Base-by-base conservation (phyloP, 306 rosid species). In the Gastrolobium bilobum region DNA sequence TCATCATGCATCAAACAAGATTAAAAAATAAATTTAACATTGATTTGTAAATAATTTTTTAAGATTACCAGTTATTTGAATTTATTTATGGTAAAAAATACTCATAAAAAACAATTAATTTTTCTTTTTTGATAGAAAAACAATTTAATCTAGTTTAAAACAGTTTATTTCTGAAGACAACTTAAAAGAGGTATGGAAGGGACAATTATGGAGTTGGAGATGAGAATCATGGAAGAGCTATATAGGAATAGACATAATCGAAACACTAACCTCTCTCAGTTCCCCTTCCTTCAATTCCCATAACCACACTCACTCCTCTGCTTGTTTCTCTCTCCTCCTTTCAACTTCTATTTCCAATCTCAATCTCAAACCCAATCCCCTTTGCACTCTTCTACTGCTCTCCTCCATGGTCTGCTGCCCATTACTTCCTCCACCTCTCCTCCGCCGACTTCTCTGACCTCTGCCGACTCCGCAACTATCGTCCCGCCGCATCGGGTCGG, bases 391-490 rank as follows among this genome's bases (percentile, higher is more conserved):
- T 48, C 65, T 86, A 76, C 87, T 88, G 90, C 57, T 90, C 91
- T 47, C 61, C 82, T 39, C 81, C 1, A 29, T 90, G 91, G 82
- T 83, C 88, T 65, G 6, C 76, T 37, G 54, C 84, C 58, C 78
- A 87, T 44, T 76, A 88, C 33, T 3, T 78, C 48, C 42, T 85
- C 77, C 87, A 38, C 71, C 14, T 58, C 59, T 79, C 83, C 83
- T 67, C 73, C 70, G 85, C 88, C 77, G 88, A 89, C 74, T 66
- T 93, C 77, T 63, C 92, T 57, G 91, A 86, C 84, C 88, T 88
- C 68, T 89, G 89, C 83, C 90, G 89, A 79, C 84, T 91, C 85
- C 94, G 1, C 14, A 73, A 82, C 76, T 78, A 48, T 14, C 59
- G 57, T 29, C 33, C 83, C 61, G 6, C 80, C 83, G 2, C 5